Conservation (phyloP, 176 grass and related monocot genomes). For the Rhynchospora tenuis region DNA sequence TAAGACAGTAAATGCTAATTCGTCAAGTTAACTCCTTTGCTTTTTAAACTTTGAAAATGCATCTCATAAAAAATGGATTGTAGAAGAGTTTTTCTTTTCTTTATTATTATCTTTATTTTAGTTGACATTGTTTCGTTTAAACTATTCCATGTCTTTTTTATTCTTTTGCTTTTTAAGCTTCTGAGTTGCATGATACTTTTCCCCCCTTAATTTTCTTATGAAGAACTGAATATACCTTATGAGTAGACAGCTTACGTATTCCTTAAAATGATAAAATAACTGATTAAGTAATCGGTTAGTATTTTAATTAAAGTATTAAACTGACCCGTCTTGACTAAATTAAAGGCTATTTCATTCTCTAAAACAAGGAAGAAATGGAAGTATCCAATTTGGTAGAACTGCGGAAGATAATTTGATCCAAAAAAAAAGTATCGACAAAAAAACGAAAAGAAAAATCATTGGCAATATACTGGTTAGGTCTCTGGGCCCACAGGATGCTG, state of each 20-base stretch:
- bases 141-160: neutral
- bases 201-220: neutral
- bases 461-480: neutral
- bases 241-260: too few relatives aligned
- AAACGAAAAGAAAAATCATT: too few relatives aligned
- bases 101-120: neutral
- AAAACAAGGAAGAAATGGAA: neutral
- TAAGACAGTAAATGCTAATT: too few relatives aligned
- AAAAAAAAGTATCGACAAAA: neutral
- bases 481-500: neutral
- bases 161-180: neutral
- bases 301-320: too few relatives aligned
- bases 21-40: too few relatives aligned
- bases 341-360: too few relatives aligned
- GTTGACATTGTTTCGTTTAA: neutral
- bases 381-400: neutral
- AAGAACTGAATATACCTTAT: neutral
- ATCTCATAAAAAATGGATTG: too few relatives aligned
- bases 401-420: neutral
- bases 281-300: too few relatives aligned
- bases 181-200: neutral
- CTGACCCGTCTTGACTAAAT: too few relatives aligned
- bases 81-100: too few relatives aligned
- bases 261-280: too few relatives aligned
- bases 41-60: too few relatives aligned